Evolutionary conservation across 2,329 filamentous ascomycete species (phyloP).

Genomic region (Rhynchosporium agropyri): DNA sequence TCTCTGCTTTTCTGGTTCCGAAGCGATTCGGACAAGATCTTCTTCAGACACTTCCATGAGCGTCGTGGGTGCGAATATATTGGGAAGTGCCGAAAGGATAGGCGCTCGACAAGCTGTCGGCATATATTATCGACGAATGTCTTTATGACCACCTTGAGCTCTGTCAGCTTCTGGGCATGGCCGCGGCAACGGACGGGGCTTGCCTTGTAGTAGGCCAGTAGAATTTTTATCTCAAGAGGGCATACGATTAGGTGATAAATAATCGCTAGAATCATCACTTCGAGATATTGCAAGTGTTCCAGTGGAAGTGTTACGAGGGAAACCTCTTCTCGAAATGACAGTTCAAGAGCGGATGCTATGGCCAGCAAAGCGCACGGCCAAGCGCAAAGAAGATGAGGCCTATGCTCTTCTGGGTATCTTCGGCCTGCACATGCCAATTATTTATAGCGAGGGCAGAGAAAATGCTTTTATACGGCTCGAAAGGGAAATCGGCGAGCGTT

Average conservation of each 20-base stretch:
- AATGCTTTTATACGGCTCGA: constrained; percentile 43
- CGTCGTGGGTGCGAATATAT: background rate
- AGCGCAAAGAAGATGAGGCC: constrained; percentile 46
- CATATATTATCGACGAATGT: constrained; percentile 1
- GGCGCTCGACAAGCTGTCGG: background rate
- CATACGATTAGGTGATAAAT: constrained; percentile 26
- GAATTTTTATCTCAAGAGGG: constrained; percentile 23
- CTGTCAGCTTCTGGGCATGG: background rate
- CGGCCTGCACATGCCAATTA: constrained; percentile 47
- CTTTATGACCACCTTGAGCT: background rate
- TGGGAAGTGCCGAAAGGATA: background rate
- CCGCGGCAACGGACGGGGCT: background rate
- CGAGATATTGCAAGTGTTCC: constrained; percentile 24
- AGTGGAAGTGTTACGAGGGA: constrained; percentile 18
- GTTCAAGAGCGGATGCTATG: constrained; percentile 42
- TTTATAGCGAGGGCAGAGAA: constrained; percentile 45
- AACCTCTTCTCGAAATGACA: constrained; percentile 16
- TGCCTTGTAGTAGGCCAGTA: too few species aligned
- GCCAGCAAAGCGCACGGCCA: constrained; percentile 44
- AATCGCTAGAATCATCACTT: constrained; percentile 19
- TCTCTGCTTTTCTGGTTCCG: background rate
- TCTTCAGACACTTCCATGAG: background rate
- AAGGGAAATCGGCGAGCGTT: constrained; percentile 39
- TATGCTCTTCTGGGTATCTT: constrained; percentile 51
- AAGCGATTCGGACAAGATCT: background rate